These are phyloP conservation scores for Boletus sensibilis DNA, from an alignment of 768 basidiomycete genomes.

Conservation along the genomic window DNA sequence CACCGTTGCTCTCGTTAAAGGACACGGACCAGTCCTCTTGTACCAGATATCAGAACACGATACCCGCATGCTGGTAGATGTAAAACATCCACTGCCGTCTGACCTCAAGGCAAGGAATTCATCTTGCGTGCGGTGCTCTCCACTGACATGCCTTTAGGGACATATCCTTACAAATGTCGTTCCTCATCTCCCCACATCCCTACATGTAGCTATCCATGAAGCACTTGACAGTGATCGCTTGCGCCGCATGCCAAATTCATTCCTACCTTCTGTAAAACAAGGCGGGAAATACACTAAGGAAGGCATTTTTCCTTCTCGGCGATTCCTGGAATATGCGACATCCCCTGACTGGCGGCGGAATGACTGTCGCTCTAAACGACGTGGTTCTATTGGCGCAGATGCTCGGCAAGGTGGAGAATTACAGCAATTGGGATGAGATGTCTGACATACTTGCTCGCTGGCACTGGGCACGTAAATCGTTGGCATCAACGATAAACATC, in stretches of 20 bases:
- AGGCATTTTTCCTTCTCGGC: conserved; percentile 82
- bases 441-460: conserved; percentile 59
- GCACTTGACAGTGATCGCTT: conserved; percentile 81
- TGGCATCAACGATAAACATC: conserved; percentile 87
- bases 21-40: conserved; percentile 82
- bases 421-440: conserved; percentile 52
- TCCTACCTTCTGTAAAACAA: conserved; percentile 80
- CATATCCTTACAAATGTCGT: conserved; percentile 73
- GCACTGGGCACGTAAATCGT: conserved; percentile 84
- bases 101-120: conserved; percentile 62
- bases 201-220: conserved; percentile 61
- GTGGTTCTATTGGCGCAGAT: conserved; percentile 70
- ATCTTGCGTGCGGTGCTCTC: background rate
- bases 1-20: conserved; percentile 79
- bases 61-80: conserved; percentile 91
- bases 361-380: conserved; percentile 94
- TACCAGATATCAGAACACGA: conserved; percentile 90
- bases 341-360: conserved; percentile 95
- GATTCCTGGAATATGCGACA: conserved; percentile 99
- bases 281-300: conserved; percentile 47
- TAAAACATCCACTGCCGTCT: conserved; percentile 78
- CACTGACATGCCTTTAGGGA: conserved; percentile 36
- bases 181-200: conserved; percentile 74
- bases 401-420: conserved; percentile 45
- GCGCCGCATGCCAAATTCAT: conserved; percentile 93